phyloP scores from a whole-genome alignment of 1,284 basidiomycete genomes.

The Pterulicium gracile region DNA sequence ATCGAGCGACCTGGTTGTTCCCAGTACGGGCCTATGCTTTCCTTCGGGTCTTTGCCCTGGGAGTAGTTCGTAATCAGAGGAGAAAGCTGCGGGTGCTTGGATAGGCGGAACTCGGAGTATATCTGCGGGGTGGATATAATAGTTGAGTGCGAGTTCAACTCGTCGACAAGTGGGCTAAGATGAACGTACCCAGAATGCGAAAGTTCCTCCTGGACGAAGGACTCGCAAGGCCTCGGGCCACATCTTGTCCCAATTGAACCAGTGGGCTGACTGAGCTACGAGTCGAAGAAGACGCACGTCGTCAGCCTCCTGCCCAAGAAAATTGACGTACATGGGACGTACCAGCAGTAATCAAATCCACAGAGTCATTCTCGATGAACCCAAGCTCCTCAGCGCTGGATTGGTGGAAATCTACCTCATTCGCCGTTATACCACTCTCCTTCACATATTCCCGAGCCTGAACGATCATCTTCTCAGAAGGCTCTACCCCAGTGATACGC shows the following conservation, averaged over 20 bases:
- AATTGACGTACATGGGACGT: conserved; percentile 11
- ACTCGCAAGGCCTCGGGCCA: conserved; percentile 65
- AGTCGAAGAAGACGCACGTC: neutral
- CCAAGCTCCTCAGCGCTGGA: conserved; percentile 46
- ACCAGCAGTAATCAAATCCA: conserved; percentile 75
- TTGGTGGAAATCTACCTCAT: conserved; percentile 35
- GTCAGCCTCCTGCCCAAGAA: neutral
- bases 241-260: conserved; percentile 70
- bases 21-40: conserved; percentile 68
- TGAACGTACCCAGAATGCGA: conserved; percentile 67
- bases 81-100: conserved; percentile 45
- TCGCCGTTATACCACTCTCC: conserved; percentile 9
- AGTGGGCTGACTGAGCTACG: conserved; percentile 75
- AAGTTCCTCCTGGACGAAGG: conserved; percentile 56
- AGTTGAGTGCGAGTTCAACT: neutral
- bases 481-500: conserved; percentile 62
- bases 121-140: conserved; percentile 36
- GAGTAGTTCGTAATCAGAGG: conserved; percentile 51
- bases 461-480: conserved; percentile 63
- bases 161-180: neutral
- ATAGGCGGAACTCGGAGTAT: conserved; percentile 71
- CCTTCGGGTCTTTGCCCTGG: conserved; percentile 38
- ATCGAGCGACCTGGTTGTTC: conserved; percentile 73
- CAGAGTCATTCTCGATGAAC: conserved; percentile 40
- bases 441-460: conserved; percentile 38